Base-by-base conservation (phyloP, 2,329 filamentous ascomycete species). In the Ophiostoma fasciatum region DNA sequence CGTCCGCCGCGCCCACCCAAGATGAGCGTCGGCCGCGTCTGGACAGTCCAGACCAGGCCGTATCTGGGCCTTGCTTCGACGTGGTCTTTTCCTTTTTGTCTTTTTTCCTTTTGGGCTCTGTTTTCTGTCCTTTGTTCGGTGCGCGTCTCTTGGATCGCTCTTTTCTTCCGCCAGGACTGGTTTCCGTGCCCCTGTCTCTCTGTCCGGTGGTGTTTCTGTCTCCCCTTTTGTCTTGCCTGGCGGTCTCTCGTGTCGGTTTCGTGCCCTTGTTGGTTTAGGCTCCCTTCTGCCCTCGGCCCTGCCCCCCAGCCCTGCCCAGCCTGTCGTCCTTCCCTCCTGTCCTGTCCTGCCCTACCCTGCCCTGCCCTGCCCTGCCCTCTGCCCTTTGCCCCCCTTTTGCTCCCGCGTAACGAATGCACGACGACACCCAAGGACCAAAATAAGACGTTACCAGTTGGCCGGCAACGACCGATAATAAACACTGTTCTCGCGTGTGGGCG, bases 1-100 rank as follows among this genome's bases (percentile, higher is more conserved):
- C 55, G 88, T 98, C 57, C 88, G 85, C 48, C 81, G 82, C 56
- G 79, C 85, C 44, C 40, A 47, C 36, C 83, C 69, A 54, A 78
- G 78, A 61, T 85, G 28, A 17, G 7, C 14, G 11, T 7, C 22
- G 22, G 14, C 22, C 14, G 22, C 11, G 12, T 37, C 18, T 27
- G 35, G 28, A 13, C 17, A 23, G 10, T n/a, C n/a, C n/a, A n/a
- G n/a, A n/a, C n/a, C n/a, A n/a, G n/a, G n/a, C n/a, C n/a, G n/a
- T n/a, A n/a, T n/a, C n/a, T n/a, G n/a, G n/a, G n/a, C n/a, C n/a
- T n/a, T n/a, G n/a, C n/a, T n/a, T n/a, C n/a, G n/a, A n/a, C n/a
- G n/a, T n/a, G n/a, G 4, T 31, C 14, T 43, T 31, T 14, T 21
- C 12, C 25, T 31, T 23, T 29, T 38, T 22, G n/a, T 18, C 13